Percentiles rank a stretch among this genome's conserved stretches.
Evolutionary conservation across 2,329 filamentous ascomycete genomes (phyloP).

Genomic region (Fusarium incarnatum): DNA sequence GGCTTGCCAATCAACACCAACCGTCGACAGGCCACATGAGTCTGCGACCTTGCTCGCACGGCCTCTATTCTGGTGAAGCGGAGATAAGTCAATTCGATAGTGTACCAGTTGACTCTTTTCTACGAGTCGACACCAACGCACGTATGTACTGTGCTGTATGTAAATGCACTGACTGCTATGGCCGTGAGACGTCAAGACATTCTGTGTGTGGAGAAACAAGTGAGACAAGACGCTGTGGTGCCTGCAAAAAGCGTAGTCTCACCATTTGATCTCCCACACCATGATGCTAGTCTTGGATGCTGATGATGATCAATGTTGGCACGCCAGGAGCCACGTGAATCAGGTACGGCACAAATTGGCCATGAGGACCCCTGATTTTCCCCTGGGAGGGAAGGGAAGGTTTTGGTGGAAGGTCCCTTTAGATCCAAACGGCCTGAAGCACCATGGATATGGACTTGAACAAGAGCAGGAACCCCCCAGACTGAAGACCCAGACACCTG

Average conservation of each 20-base stretch:
- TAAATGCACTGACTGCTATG: conserved; percentile 15
- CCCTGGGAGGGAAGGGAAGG: conserved; percentile 24
- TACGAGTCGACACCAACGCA: conserved; percentile 20
- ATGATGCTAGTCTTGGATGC: conserved; percentile 5
- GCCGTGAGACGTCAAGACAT: conserved; percentile 14
- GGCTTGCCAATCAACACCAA: conserved; percentile 22
- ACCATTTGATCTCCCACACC: conserved; percentile 7
- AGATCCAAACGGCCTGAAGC: conserved; percentile 9
- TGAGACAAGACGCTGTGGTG: conserved; percentile 26
- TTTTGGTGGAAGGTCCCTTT: conserved; percentile 12
- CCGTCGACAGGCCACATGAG: conserved; percentile 24
- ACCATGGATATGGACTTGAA: neutral
- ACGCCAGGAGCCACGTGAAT: conserved; percentile 42
- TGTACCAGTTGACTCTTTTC: conserved; percentile 20
- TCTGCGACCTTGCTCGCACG: conserved; percentile 38
- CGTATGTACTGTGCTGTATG: conserved; percentile 7
- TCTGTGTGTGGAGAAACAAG: conserved; percentile 18
- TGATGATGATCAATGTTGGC: conserved; percentile 32
- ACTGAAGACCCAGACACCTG: conserved; percentile 11
- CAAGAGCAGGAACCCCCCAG: neutral
- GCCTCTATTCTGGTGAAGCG: conserved; percentile 16
- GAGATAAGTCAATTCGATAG: conserved; percentile 22
- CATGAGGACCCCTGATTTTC: conserved; percentile 26
- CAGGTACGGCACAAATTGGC: conserved; percentile 41
- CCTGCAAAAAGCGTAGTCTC: neutral